A percentile compares a stretch with the other conserved stretches of the same genome.
Evolutionary conservation across 495 filamentous ascomycete genomes (phyloP).

Genomic region (Chaetomium fimeti): DNA sequence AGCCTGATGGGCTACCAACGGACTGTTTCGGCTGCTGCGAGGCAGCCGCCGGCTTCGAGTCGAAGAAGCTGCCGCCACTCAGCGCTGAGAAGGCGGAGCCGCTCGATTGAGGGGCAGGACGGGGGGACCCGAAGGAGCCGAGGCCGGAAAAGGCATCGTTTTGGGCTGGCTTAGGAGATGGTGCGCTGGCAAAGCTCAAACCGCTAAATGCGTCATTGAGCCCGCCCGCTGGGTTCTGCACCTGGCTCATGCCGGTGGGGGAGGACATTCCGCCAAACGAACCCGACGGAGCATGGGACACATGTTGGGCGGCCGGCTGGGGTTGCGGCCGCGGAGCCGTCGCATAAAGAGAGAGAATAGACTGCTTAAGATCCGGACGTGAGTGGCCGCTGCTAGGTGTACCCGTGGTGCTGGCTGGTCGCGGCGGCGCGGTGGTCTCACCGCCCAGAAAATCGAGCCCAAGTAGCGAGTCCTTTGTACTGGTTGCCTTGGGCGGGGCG

Average conservation of each 20-base stretch:
- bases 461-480: constrained; percentile 79
- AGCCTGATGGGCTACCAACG: constrained; percentile 49
- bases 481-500: constrained; percentile 55
- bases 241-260: constrained; percentile 43
- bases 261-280: constrained; percentile 59
- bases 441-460: constrained; percentile 91
- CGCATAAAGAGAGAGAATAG: constrained; percentile 92
- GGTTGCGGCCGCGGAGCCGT: constrained; percentile 70
- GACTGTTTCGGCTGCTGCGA: constrained; percentile 51
- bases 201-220: constrained; percentile 86
- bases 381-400: constrained; percentile 63
- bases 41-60: constrained; percentile 60
- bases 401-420: constrained; percentile 70
- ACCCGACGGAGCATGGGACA: constrained; percentile 43
- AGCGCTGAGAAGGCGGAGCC: constrained; percentile 56
- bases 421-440: constrained; percentile 60
- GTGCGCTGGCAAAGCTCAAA: constrained; percentile 64
- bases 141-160: constrained; percentile 73
- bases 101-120: constrained; percentile 54
- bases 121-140: constrained; percentile 56
- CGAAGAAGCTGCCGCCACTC: constrained; percentile 77
- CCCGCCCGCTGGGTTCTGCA: constrained; percentile 61
- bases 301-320: constrained; percentile 51
- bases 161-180: constrained; percentile 53
- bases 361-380: constrained; percentile 92